Percentiles rank a stretch among this genome's conserved stretches.
These are phyloP conservation scores for Aspergillus amoenus DNA, from an alignment of 2,329 filamentous ascomycete species.

Conservation along the genomic window DNA sequence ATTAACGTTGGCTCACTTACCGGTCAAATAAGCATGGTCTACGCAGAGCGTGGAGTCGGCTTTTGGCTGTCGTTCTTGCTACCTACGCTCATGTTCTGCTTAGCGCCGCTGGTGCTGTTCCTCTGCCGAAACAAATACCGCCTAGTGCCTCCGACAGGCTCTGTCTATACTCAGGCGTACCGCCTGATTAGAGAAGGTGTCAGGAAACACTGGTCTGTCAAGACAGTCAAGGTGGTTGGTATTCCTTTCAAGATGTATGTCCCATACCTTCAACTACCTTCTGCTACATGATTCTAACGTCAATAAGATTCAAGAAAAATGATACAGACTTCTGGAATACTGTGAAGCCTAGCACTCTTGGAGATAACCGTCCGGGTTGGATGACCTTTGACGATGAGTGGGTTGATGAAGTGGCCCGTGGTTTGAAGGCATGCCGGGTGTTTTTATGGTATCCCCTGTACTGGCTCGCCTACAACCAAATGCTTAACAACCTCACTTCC, in stretches of 20 bases:
- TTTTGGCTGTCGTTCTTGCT: slow-evolving; percentile 63
- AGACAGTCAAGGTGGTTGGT: slow-evolving; percentile 46
- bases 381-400: slow-evolving; percentile 80
- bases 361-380: slow-evolving; percentile 20
- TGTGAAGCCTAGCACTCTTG: slow-evolving; percentile 23
- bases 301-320: slow-evolving; percentile 19
- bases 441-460: slow-evolving; percentile 59
- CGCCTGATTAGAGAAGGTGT: slow-evolving; percentile 60
- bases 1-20: slow-evolving; percentile 67
- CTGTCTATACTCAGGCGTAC: slow-evolving; percentile 67
- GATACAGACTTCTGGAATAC: slow-evolving; percentile 21
- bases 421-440: slow-evolving; percentile 66
- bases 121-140: slow-evolving; percentile 64
- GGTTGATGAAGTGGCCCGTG: slow-evolving; percentile 74
- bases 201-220: slow-evolving; percentile 63
- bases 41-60: slow-evolving; percentile 72
- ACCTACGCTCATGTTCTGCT: slow-evolving; percentile 64
- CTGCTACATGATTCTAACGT: background rate
- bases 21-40: slow-evolving; percentile 66
- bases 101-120: slow-evolving; percentile 62
- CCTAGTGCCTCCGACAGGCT: slow-evolving; percentile 67
- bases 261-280: slow-evolving; percentile 3
- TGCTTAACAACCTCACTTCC: slow-evolving; percentile 56
- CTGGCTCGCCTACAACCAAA: slow-evolving; percentile 53
- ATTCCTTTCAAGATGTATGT: slow-evolving; percentile 4